phyloP scores from a whole-genome alignment of 192 early-diverging fungal genomes.

The Kappamyces sp. region DNA sequence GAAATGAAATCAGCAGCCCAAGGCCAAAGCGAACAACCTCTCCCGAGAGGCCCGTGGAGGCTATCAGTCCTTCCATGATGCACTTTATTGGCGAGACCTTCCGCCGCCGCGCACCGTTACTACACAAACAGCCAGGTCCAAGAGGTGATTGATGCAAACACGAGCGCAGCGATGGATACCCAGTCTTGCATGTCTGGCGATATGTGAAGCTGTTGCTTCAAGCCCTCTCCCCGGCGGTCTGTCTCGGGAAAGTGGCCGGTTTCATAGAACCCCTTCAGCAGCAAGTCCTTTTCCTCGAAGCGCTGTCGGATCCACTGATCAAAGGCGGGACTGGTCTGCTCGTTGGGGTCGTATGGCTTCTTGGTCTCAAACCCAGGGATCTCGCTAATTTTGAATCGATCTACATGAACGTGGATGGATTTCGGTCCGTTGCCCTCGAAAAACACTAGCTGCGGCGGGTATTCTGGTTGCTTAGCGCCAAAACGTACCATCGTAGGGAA shows the following conservation, averaged over 20 bases:
- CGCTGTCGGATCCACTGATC: slow-evolving; percentile 66
- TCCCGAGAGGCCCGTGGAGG: not conserved
- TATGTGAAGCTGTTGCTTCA: slow-evolving; percentile 7
- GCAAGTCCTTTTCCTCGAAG: slow-evolving; percentile 79
- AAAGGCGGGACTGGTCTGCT: slow-evolving; percentile 35
- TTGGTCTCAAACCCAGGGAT: slow-evolving; percentile 33
- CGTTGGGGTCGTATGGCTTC: not conserved
- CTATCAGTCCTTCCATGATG: not conserved
- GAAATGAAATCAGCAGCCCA: slow-evolving; percentile 14
- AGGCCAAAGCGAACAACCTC: slow-evolving; percentile 10
- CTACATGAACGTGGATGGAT: slow-evolving; percentile 74
- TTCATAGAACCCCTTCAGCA: slow-evolving; percentile 73
- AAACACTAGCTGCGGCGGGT: slow-evolving; percentile 71
- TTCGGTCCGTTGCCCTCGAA: slow-evolving; percentile 66
- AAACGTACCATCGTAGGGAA: slow-evolving; percentile 80
- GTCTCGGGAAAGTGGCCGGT: slow-evolving; percentile 52
- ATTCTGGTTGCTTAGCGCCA: too few species aligned
- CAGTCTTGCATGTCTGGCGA: slow-evolving; percentile 9
- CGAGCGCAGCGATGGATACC: slow-evolving; percentile 13
- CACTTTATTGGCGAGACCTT: too few species aligned
- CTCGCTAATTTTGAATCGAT: slow-evolving; percentile 13
- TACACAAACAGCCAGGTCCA: slow-evolving; percentile 7
- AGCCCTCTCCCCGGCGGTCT: not conserved
- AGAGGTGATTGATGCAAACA: slow-evolving; percentile 2
- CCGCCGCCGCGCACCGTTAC: too few species aligned